Conservation (phyloP, 352 stramenopile species). For the Phytophthora pseudosyringae region DNA sequence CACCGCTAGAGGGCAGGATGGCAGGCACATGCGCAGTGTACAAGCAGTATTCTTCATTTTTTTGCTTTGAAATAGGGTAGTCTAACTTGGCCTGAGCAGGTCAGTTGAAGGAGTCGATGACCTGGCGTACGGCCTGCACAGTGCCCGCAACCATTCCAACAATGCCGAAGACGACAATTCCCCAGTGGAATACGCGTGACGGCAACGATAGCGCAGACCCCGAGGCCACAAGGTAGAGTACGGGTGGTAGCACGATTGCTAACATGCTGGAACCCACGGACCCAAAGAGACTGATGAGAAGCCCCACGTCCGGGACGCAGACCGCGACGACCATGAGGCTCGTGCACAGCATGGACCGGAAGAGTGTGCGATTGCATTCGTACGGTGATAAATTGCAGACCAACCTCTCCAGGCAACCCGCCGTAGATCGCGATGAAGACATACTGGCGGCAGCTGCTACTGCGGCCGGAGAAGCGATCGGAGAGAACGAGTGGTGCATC, state of each 20-base stretch:
- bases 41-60: conserved; percentile 17
- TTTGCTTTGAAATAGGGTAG: conserved; percentile 20
- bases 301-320: conserved; percentile 73
- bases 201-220: conserved; percentile 41
- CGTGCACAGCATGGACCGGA: conserved; percentile 84
- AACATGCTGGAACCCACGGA: conserved; percentile 84
- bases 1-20: conserved; percentile 25
- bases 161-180: conserved; percentile 59
- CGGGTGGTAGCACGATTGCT: conserved; percentile 75
- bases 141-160: conserved; percentile 75
- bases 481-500: conserved; percentile 36
- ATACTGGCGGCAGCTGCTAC: conserved; percentile 24
- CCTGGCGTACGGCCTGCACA: conserved; percentile 56
- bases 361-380: conserved; percentile 82
- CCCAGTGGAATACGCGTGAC: conserved; percentile 53
- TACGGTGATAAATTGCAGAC: conserved; percentile 68
- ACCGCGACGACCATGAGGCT: conserved; percentile 74
- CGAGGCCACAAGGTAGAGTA: conserved; percentile 64
- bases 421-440: conserved; percentile 24
- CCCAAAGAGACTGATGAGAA: conserved; percentile 84
- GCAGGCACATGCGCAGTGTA: conserved; percentile 14
- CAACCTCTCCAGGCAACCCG: conserved; percentile 47
- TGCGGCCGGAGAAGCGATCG: conserved; percentile 29
- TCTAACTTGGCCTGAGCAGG: conserved; percentile 19
- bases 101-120: conserved; percentile 49